A percentile compares a stretch with the other conserved stretches of the same genome.
Conservation (phyloP, 176 grass and related monocot genomes). For the Ananas comosus region DNA sequence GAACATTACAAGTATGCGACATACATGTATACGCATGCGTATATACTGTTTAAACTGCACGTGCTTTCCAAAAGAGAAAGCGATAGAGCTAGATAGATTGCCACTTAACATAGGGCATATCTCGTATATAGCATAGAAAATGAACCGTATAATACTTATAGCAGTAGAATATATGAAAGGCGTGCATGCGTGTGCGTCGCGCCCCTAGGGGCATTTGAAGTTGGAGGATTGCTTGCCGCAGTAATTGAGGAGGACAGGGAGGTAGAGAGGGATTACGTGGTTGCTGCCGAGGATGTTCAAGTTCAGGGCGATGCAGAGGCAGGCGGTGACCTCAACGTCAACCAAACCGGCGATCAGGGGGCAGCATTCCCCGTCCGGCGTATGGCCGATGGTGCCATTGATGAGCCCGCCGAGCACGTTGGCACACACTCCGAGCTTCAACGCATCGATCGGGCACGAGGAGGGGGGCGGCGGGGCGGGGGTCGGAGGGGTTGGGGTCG, state of each 20-base stretch:
- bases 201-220: not conserved
- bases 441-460: constrained; percentile 6
- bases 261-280: constrained; percentile 6
- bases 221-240: constrained; percentile 7
- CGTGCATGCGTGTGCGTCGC: too few species aligned
- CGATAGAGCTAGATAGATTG: too few species aligned
- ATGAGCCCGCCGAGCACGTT: not conserved
- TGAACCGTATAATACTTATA: too few species aligned
- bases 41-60: too few species aligned
- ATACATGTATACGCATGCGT: too few species aligned
- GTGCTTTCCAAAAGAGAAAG: too few species aligned
- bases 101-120: too few species aligned
- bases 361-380: constrained; percentile 6
- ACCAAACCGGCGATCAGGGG: constrained; percentile 5
- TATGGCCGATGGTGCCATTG: not conserved
- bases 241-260: constrained; percentile 13
- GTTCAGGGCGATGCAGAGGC: constrained; percentile 18
- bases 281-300: not conserved
- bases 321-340: constrained; percentile 14
- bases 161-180: too few species aligned
- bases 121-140: too few species aligned
- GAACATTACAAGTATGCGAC: too few species aligned
- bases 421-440: constrained; percentile 13
- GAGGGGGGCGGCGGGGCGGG: not conserved
- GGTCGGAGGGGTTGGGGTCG: not conserved